Percentiles rank a stretch among this genome's conserved stretches.
Evolutionary conservation across 2,329 filamentous ascomycete species (phyloP).

Genomic region (Claviceps purpurea): DNA sequence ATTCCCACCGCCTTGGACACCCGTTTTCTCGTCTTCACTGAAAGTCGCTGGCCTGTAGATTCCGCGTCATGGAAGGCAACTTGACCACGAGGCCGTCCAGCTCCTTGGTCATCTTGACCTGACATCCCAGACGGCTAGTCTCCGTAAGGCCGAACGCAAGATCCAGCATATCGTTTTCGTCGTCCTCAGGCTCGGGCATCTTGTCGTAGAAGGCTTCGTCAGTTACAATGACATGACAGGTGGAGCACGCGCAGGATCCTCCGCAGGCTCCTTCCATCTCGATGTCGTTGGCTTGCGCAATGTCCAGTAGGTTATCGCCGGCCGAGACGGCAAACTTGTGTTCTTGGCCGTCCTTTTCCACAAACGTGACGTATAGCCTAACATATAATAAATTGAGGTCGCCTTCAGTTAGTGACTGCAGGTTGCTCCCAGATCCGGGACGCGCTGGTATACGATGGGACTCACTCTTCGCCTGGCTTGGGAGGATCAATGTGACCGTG

Average conservation of each 20-base stretch:
- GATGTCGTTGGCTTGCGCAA: slow-evolving; percentile 85
- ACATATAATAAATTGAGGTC: not conserved
- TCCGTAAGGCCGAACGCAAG: slow-evolving; percentile 82
- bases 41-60: slow-evolving; percentile 92
- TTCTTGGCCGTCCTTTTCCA: slow-evolving; percentile 74
- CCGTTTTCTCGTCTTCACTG: slow-evolving; percentile 15
- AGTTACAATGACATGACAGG: slow-evolving; percentile 77
- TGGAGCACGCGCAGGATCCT: slow-evolving; percentile 84
- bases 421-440: not conserved
- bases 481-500: slow-evolving; percentile 78
- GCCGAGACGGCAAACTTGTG: slow-evolving; percentile 67
- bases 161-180: slow-evolving; percentile 85
- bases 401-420: not conserved
- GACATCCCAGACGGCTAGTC: slow-evolving; percentile 72
- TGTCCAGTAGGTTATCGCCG: slow-evolving; percentile 88
- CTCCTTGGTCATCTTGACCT: slow-evolving; percentile 83
- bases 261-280: slow-evolving; percentile 99
- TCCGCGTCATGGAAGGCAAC: slow-evolving; percentile 86
- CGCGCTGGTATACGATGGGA: slow-evolving; percentile 6
- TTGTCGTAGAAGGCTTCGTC: slow-evolving; percentile 62
- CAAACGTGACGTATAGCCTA: slow-evolving; percentile 79
- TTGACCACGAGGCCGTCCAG: slow-evolving; percentile 76
- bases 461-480: slow-evolving; percentile 84
- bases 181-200: slow-evolving; percentile 65
- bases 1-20: no score